Evolutionary conservation across 2,329 filamentous ascomycete species (phyloP).

Genomic region (Ciborinia camelliae): DNA sequence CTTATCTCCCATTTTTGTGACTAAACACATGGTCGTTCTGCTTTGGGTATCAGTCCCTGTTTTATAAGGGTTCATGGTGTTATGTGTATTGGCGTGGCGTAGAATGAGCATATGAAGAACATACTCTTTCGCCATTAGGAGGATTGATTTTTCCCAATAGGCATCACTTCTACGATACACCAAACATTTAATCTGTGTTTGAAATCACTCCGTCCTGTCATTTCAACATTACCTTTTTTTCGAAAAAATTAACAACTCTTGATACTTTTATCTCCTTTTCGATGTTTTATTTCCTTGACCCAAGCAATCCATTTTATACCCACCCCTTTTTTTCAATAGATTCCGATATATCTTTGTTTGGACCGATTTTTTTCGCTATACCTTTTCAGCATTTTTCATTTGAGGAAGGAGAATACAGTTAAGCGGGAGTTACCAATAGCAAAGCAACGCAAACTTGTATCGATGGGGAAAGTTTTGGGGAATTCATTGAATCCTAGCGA

Average conservation of each 20-base stretch:
- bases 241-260: background rate
- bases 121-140: slow-evolving; percentile 28
- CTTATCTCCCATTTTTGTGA: slow-evolving; percentile 24
- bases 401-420: too few relatives aligned
- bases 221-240: slow-evolving; percentile 33
- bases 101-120: slow-evolving; percentile 32
- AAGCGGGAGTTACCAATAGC: too few relatives aligned
- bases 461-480: slow-evolving; percentile 4
- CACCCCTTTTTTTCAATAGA: background rate
- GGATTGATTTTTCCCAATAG: slow-evolving; percentile 25
- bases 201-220: slow-evolving; percentile 35
- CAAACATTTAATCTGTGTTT: slow-evolving; percentile 22
- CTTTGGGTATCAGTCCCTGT: slow-evolving; percentile 26
- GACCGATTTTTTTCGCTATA: too few relatives aligned
- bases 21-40: slow-evolving; percentile 27
- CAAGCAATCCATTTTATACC: slow-evolving; percentile 17
- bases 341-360: background rate
- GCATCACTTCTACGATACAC: slow-evolving; percentile 30
- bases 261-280: slow-evolving; percentile 15
- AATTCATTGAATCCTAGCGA: slow-evolving; percentile 3
- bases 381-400: too few relatives aligned
- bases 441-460: too few relatives aligned
- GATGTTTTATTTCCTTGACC: slow-evolving; percentile 15
- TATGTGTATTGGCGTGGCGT: slow-evolving; percentile 38
- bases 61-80: slow-evolving; percentile 33